These are phyloP conservation scores for Zasmidium cellare DNA, from an alignment of 2,329 filamentous ascomycete genomes.

Conservation along the genomic window DNA sequence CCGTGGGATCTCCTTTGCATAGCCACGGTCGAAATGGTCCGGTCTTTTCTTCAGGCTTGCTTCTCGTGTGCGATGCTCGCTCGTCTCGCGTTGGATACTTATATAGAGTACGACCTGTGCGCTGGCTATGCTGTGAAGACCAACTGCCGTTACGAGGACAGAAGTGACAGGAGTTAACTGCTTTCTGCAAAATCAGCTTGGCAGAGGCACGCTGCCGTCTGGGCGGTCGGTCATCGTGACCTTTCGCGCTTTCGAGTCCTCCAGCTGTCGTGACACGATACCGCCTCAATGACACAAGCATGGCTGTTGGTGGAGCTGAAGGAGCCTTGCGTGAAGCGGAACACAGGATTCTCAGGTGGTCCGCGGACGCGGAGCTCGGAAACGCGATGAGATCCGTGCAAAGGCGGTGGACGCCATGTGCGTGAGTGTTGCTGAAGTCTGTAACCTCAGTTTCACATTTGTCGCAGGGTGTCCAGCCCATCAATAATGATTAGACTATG, in stretches of 20 bases:
- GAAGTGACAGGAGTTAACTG: no score
- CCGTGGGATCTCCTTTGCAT: background rate
- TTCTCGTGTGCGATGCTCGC: no score
- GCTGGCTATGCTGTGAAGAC: background rate
- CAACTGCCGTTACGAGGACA: background rate
- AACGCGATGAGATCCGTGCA: background rate
- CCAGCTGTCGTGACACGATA: no score
- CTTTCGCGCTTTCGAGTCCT: background rate
- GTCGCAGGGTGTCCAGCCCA: no score
- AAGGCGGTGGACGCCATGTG: background rate
- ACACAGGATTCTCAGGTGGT: background rate
- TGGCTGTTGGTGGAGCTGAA: no score
- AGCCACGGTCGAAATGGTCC: background rate
- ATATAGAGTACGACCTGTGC: no score
- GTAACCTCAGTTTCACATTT: no score
- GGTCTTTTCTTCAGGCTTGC: no score
- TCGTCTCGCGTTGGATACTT: no score
- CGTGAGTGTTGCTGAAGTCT: no score
- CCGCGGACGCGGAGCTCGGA: background rate
- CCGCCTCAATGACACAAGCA: no score
- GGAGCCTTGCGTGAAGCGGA: background rate
- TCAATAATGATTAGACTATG: no score
- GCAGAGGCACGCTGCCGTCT: background rate
- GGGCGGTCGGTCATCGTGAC: background rate
- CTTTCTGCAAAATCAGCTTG: background rate